A percentile compares a stretch with the other conserved stretches of the same genome.
phyloP scores from a whole-genome alignment of 345 rosid genomes.

The Salix purpurea region DNA sequence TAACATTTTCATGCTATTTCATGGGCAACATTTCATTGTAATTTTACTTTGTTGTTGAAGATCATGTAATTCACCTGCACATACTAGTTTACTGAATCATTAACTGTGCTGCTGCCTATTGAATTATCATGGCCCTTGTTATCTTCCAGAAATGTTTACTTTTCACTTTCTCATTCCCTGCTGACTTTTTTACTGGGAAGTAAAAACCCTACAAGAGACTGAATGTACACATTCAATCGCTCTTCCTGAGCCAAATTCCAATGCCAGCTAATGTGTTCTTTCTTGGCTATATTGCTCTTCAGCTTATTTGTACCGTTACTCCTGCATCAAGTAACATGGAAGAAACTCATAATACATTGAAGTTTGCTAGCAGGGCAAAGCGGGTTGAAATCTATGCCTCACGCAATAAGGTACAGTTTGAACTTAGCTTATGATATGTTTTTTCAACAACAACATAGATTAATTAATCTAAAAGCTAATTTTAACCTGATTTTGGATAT shows the following conservation, averaged over 20 bases:
- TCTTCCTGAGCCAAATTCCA: background rate
- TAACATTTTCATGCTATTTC: background rate
- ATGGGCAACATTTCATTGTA: background rate
- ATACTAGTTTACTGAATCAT: background rate
- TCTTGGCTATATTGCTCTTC: constrained; percentile 18
- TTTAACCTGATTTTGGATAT: constrained; percentile 20
- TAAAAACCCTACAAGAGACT: background rate
- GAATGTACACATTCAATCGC: background rate
- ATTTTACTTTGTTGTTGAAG: background rate
- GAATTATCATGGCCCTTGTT: background rate
- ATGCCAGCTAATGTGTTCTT: background rate
- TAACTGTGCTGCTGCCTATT: background rate
- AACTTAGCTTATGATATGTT: constrained; percentile 1
- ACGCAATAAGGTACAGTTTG: constrained; percentile 73
- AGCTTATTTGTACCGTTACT: constrained; percentile 98
- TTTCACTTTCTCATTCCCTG: background rate
- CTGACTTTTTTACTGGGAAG: background rate
- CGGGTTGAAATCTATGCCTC: constrained; percentile 93
- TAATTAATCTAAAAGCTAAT: constrained; percentile 5
- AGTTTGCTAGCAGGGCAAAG: constrained; percentile 98
- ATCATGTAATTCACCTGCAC: background rate
- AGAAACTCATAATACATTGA: constrained; percentile 98
- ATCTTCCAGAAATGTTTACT: background rate
- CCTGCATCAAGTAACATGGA: constrained; percentile 97
- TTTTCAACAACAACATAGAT: background rate